A percentile compares a stretch with the other conserved stretches of the same genome.
These are phyloP conservation scores for Nakataea oryzae DNA, from an alignment of 2,329 filamentous ascomycete genomes.

Conservation along the genomic window DNA sequence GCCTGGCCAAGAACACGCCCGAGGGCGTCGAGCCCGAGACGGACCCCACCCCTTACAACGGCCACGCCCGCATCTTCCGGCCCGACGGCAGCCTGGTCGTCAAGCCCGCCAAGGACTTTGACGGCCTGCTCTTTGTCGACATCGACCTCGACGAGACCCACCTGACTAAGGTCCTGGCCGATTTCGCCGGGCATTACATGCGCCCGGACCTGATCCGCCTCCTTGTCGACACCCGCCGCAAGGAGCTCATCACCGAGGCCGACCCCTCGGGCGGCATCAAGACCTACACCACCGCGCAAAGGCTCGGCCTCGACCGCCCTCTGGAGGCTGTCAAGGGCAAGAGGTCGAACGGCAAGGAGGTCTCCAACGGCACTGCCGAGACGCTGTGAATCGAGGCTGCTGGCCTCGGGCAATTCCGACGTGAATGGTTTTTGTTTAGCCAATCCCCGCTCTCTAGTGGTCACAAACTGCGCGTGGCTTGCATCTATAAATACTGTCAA, in stretches of 20 bases:
- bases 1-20: conserved; percentile 32
- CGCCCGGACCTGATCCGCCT: conserved; percentile 39
- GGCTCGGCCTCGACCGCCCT: background rate
- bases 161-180: conserved; percentile 30
- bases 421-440: too few species aligned
- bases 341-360: background rate
- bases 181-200: conserved; percentile 37
- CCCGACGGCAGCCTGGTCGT: conserved; percentile 12
- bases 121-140: conserved; percentile 24
- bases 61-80: conserved; percentile 9
- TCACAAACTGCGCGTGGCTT: too few species aligned
- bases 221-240: conserved; percentile 35
- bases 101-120: background rate
- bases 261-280: conserved; percentile 23
- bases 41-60: conserved; percentile 10
- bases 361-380: background rate
- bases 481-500: too few species aligned
- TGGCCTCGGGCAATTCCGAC: too few species aligned
- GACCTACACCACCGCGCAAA: conserved; percentile 12
- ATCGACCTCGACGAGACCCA: conserved; percentile 22
- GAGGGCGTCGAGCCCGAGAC: conserved; percentile 15
- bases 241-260: conserved; percentile 32
- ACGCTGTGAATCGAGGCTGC: background rate
- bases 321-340: background rate
- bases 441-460: too few species aligned